Percentiles rank a stretch among this genome's conserved stretches.
Evolutionary conservation across 2,329 filamentous ascomycete genomes (phyloP).

Genomic region (Cryphonectria naterciae): DNA sequence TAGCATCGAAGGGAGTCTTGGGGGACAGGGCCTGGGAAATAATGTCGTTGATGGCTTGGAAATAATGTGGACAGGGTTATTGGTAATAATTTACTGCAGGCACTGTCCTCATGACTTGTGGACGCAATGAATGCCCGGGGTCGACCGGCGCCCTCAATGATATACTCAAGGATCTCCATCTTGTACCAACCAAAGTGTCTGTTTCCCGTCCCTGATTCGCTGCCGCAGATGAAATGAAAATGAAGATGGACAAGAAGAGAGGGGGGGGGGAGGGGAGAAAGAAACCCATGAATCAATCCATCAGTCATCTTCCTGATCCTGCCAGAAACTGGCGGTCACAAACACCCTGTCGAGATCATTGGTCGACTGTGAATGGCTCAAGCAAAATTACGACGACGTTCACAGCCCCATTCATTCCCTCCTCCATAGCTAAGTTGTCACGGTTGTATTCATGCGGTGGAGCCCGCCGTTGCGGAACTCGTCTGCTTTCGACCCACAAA

Average conservation of each 20-base stretch:
- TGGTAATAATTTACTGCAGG: neutral
- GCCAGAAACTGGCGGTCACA: neutral
- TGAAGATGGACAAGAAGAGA: neutral
- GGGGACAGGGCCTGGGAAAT: neutral
- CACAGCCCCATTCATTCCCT: neutral
- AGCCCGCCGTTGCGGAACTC: neutral
- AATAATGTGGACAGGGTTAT: neutral
- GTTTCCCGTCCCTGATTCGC: too few species aligned
- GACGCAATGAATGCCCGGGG: neutral
- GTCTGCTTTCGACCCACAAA: neutral
- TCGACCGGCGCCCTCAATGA: neutral
- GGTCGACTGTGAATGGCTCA: neutral
- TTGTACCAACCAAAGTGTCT: neutral
- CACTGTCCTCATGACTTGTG: neutral
- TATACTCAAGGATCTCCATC: neutral
- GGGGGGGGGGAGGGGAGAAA: too few species aligned
- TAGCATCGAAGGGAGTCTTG: conserved; percentile 1
- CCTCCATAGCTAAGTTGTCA: neutral
- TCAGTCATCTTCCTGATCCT: neutral
- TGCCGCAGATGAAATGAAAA: neutral
- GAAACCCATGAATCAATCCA: neutral
- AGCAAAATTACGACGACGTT: neutral
- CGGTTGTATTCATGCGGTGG: neutral
- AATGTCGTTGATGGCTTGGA: neutral
- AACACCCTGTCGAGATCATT: neutral